Conservation (phyloP, 306 rosid genomes). For the Alnus rubra region DNA sequence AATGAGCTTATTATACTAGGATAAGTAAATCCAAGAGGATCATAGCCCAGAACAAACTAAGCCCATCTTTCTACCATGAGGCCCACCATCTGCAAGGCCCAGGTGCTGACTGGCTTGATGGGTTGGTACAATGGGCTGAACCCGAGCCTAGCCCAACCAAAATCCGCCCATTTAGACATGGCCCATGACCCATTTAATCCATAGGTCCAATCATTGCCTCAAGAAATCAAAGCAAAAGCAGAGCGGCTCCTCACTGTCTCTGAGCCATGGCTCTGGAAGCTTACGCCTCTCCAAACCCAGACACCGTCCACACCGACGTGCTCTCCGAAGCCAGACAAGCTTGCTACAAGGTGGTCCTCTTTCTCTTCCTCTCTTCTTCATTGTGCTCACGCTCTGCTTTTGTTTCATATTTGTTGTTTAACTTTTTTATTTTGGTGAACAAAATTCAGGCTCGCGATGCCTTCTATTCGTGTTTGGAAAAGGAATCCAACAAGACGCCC, state of each 20-base stretch:
- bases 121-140: not conserved
- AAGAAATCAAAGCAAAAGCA: not conserved
- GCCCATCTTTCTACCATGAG: not conserved
- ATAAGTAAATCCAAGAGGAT: not conserved
- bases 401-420: not conserved
- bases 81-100: not conserved
- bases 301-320: constrained; percentile 62
- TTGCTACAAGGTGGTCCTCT: constrained; percentile 69
- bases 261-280: constrained; percentile 62
- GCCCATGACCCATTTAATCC: too few relatives aligned
- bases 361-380: not conserved
- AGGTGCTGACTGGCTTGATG: not conserved
- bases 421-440: too few relatives aligned
- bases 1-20: too few relatives aligned
- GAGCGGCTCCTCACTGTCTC: not conserved
- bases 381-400: not conserved
- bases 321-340: constrained; percentile 69
- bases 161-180: too few relatives aligned
- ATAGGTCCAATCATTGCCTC: not conserved
- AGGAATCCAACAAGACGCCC: constrained; percentile 66
- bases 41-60: not conserved
- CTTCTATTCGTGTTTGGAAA: constrained; percentile 77
- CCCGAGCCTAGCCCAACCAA: not conserved
- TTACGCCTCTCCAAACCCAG: constrained; percentile 46
- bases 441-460: constrained; percentile 75